These are phyloP conservation scores for Pythium apleroticum DNA, from an alignment of 352 stramenopile genomes.

Conservation along the genomic window DNA sequence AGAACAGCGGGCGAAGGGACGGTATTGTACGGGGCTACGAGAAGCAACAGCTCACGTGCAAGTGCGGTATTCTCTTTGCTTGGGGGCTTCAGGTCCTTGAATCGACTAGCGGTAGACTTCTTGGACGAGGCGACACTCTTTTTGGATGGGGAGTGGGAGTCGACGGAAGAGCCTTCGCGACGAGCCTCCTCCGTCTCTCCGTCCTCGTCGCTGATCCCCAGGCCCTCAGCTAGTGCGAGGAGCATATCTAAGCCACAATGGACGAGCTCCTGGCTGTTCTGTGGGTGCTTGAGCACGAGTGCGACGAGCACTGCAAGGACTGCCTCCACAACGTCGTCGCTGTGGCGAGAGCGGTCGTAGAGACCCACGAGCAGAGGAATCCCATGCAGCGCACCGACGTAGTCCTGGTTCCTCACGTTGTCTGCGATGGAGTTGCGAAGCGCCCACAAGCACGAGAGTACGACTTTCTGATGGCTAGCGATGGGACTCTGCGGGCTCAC, in stretches of 20 bases:
- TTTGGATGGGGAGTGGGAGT: conserved; percentile 13
- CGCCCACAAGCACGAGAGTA: conserved; percentile 69
- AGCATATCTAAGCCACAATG: conserved; percentile 61
- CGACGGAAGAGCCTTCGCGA: conserved; percentile 13
- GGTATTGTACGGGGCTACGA: conserved; percentile 54
- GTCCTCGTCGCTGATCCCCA: conserved; percentile 7
- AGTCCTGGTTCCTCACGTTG: conserved; percentile 64
- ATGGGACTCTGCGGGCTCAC: conserved; percentile 25
- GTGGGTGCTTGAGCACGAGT: conserved; percentile 50
- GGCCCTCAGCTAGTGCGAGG: conserved; percentile 44
- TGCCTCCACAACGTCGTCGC: conserved; percentile 61
- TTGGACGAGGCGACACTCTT: not conserved
- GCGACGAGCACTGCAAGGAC: conserved; percentile 55
- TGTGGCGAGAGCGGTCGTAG: conserved; percentile 41
- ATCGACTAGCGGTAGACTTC: not conserved
- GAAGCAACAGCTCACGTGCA: conserved; percentile 56
- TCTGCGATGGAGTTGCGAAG: conserved; percentile 55
- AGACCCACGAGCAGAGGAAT: conserved; percentile 48
- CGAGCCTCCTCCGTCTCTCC: conserved; percentile 34
- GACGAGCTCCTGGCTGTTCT: conserved; percentile 71
- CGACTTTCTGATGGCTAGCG: conserved; percentile 23
- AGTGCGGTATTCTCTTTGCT: conserved; percentile 44
- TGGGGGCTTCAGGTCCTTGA: conserved; percentile 21
- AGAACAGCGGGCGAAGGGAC: not conserved
- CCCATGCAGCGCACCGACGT: conserved; percentile 51